Conservation (phyloP, 495 filamentous ascomycete species). For the Neurospora intermedia region DNA sequence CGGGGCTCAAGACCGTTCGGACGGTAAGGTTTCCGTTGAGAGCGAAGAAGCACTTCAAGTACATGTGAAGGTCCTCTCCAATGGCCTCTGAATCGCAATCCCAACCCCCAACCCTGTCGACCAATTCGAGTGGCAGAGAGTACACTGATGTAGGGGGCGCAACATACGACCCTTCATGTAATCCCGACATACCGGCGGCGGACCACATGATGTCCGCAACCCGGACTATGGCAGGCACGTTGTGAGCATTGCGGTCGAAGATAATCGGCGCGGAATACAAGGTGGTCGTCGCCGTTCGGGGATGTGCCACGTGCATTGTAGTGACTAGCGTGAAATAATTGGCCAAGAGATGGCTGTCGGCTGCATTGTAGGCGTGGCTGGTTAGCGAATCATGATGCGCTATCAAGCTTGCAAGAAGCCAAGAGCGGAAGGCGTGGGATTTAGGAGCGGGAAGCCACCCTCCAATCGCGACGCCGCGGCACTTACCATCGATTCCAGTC, state of each 20-base stretch:
- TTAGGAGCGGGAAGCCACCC: background rate
- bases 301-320: slow-evolving; percentile 43
- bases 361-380: slow-evolving; percentile 27
- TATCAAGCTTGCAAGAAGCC: background rate
- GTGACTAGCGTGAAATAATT: slow-evolving; percentile 55
- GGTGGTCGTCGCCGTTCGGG: slow-evolving; percentile 44
- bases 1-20: slow-evolving; percentile 46
- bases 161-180: slow-evolving; percentile 47
- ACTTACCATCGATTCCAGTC: slow-evolving; percentile 59
- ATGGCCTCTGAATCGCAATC: slow-evolving; percentile 56
- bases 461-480: background rate
- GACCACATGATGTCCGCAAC: slow-evolving; percentile 59
- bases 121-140: slow-evolving; percentile 50
- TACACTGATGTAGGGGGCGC: slow-evolving; percentile 62
- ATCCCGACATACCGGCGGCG: slow-evolving; percentile 54
- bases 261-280: slow-evolving; percentile 60
- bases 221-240: slow-evolving; percentile 53
- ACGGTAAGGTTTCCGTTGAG: slow-evolving; percentile 50
- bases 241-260: slow-evolving; percentile 60
- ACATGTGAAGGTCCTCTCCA: slow-evolving; percentile 66
- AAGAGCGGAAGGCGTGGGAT: background rate
- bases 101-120: slow-evolving; percentile 55
- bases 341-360: slow-evolving; percentile 55
- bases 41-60: slow-evolving; percentile 63
- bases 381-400: slow-evolving; percentile 21